Evolutionary conservation across 306 rosid species (phyloP), one percentile per base, ranked within the genome.

Genomic region (Lupinus albus): DNA sequence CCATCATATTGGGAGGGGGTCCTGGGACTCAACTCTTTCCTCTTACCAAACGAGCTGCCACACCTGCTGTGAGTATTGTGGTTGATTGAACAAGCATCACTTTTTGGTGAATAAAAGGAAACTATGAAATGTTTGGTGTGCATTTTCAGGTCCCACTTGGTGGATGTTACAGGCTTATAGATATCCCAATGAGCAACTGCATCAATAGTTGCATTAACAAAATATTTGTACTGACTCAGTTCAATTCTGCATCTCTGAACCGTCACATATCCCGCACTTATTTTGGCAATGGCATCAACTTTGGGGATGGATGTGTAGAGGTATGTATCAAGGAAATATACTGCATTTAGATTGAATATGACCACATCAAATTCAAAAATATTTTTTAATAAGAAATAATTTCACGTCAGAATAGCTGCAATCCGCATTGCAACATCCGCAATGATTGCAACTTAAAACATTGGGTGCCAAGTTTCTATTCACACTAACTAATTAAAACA

Each of bases 251-350:
- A 62, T 86, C 99, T 25, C 87, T 94, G 52, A 90, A 90, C 71
- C 96, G 99, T 32, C 99, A 94, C 82, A 89, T 94, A 54, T 84
- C 99, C 33, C 90, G 96, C 32, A 83, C 95, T 32, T 90, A 93
- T 75, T 80, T 86, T 16, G 99, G 97, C 56, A 83, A 90, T 51
- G 96, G 97, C 54, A 68, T 90, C 76, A 90, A 81, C 81, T 90
- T 94, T 42, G 99, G 97, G 50, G 96, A 90, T 75, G 97, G 99
- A 28, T 85, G 77, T 75, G 97, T 94, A 57, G 99, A 94, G 99
- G 99, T 94, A 77, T 50, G 81, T 17, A 62, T 38, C 66, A 50
- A 0, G 39, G 17, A 69, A 17, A 33, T n/a, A n/a, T n/a, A n/a
- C n/a, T n/a, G n/a, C n/a, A n/a, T n/a, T n/a, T n/a, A n/a, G n/a